These are phyloP conservation scores for Anacardium occidentale DNA, from an alignment of 345 rosid species.

Conservation along the genomic window DNA sequence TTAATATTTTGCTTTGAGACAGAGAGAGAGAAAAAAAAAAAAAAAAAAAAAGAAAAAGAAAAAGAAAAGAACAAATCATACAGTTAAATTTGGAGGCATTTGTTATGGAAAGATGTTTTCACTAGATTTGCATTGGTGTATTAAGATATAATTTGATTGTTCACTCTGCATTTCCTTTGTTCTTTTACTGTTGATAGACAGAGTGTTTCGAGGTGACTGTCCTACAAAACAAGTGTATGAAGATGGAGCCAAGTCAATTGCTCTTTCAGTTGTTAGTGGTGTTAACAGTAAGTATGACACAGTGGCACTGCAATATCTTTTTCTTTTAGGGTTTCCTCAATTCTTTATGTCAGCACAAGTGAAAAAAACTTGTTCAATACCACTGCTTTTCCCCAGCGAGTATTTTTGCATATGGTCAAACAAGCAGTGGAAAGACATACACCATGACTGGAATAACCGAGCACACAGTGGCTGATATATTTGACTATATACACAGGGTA, in stretches of 20 bases:
- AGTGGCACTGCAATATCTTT: not conserved
- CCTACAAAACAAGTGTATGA: constrained; percentile 77
- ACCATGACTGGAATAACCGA: constrained; percentile 96
- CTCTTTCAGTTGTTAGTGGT: constrained; percentile 85
- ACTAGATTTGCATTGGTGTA: not conserved
- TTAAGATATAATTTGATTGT: not conserved
- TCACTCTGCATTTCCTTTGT: constrained; percentile 9
- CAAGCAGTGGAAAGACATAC: constrained; percentile 99
- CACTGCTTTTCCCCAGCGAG: constrained; percentile 57
- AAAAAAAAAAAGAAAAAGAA: no score
- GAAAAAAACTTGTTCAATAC: constrained; percentile 9
- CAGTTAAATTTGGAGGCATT: constrained; percentile 5
- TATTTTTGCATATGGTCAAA: constrained; percentile 97
- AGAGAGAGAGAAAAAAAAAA: no score
- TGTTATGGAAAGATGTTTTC: not conserved
- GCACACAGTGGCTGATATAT: constrained; percentile 80
- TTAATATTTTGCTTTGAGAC: no score
- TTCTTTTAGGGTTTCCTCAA: not conserved
- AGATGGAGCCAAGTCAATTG: constrained; percentile 81
- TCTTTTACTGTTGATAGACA: constrained; percentile 49
- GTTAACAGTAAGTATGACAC: constrained; percentile 67
- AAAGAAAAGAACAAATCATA: no score
- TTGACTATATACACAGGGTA: constrained; percentile 77
- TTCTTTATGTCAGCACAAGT: constrained; percentile 4
- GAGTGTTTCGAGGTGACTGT: constrained; percentile 87